phyloP scores from a whole-genome alignment of 305 asterid species.

The Fraxinus floribunda region DNA sequence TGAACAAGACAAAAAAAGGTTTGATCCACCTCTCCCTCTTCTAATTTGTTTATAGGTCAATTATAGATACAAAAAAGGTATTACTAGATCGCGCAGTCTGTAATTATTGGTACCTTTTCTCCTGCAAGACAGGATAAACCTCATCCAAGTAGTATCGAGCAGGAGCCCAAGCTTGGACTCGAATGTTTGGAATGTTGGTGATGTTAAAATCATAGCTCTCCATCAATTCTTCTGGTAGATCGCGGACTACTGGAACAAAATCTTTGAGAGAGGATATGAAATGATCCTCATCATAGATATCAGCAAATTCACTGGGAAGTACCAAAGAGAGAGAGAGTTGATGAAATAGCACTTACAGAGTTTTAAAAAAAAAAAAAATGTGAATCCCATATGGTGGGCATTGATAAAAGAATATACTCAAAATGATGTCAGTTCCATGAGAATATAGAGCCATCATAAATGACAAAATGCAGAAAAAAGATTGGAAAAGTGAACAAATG shows the following conservation, averaged over 20 bases:
- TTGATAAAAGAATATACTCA: not conserved
- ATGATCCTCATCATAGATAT: constrained; percentile 79
- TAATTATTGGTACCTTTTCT: constrained; percentile 50
- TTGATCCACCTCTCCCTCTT: not conserved
- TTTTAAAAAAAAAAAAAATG: not conserved
- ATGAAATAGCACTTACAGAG: constrained; percentile 3
- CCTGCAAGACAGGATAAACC: constrained; percentile 66
- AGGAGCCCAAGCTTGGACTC: constrained; percentile 81
- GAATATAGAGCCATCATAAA: not conserved
- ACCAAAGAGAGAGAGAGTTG: constrained; percentile 15
- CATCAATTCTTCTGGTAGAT: constrained; percentile 66
- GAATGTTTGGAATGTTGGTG: constrained; percentile 58
- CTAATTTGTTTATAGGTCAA: not conserved
- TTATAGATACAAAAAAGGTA: not conserved
- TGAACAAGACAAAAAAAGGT: not conserved
- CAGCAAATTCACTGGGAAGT: constrained; percentile 61
- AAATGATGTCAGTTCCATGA: not conserved
- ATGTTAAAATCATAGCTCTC: constrained; percentile 63
- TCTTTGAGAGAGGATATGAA: constrained; percentile 65
- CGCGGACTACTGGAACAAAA: constrained; percentile 54
- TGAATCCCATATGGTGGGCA: not conserved
- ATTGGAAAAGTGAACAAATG: not conserved
- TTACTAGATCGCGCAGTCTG: not conserved
- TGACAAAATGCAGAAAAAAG: not conserved
- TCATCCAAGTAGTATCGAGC: constrained; percentile 67